Conservation (phyloP, 768 basidiomycete species). For the Psilocybe tampanensis region DNA sequence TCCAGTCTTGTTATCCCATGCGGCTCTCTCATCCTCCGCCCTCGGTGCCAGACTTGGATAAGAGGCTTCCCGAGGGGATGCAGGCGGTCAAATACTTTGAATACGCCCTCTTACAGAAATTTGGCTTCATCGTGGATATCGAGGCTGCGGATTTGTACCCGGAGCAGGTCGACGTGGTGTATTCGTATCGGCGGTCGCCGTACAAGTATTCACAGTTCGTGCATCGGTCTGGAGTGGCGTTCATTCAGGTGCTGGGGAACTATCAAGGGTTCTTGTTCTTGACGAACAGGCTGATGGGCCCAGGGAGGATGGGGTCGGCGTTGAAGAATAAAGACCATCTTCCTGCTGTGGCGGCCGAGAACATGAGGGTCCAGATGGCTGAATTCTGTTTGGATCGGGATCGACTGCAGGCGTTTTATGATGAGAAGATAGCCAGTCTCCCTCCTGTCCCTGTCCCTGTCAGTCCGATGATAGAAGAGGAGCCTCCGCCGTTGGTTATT, state of each 20-base stretch:
- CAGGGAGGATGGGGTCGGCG: constrained; percentile 59
- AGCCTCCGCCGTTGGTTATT: constrained; percentile 56
- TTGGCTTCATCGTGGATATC: constrained; percentile 83
- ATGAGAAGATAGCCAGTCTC: constrained; percentile 62
- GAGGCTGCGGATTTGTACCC: constrained; percentile 81
- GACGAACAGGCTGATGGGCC: constrained; percentile 83
- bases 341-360: constrained; percentile 61
- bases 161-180: constrained; percentile 80
- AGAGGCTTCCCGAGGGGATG: constrained; percentile 66
- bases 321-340: constrained; percentile 57
- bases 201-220: constrained; percentile 90
- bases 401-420: constrained; percentile 67
- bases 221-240: constrained; percentile 86
- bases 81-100: constrained; percentile 78
- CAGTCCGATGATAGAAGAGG: constrained; percentile 44
- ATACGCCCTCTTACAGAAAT: constrained; percentile 71
- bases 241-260: constrained; percentile 86
- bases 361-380: constrained; percentile 59
- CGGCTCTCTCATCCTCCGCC: constrained; percentile 80
- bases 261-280: constrained; percentile 83
- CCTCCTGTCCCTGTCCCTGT: constrained; percentile 31
- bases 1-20: constrained; percentile 89
- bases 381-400: constrained; percentile 65
- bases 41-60: constrained; percentile 63
- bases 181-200: constrained; percentile 82